These are phyloP conservation scores for Penicillium chermesinum DNA, from an alignment of 495 filamentous ascomycete species.

Conservation along the genomic window DNA sequence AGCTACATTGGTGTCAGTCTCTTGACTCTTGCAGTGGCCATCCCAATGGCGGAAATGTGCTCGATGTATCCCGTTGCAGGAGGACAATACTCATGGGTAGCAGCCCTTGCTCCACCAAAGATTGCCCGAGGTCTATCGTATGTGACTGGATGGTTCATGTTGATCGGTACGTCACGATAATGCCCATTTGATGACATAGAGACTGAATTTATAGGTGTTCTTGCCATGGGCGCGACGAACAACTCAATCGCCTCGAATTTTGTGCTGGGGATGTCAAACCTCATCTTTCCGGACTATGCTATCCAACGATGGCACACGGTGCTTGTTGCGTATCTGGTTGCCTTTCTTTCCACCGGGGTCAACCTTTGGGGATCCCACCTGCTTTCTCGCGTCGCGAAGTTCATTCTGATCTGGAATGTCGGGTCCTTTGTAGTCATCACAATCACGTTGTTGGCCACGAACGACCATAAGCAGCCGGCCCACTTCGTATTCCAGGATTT, in stretches of 20 bases:
- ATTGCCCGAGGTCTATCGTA: slow-evolving; percentile 45
- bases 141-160: slow-evolving; percentile 51
- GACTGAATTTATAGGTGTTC: slow-evolving; percentile 30
- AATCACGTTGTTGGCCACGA: slow-evolving; percentile 45
- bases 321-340: slow-evolving; percentile 47
- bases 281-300: slow-evolving; percentile 46
- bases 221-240: slow-evolving; percentile 55
- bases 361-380: slow-evolving; percentile 50
- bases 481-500: slow-evolving; percentile 55
- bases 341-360: slow-evolving; percentile 35
- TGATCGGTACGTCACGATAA: slow-evolving; percentile 34
- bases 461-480: slow-evolving; percentile 50
- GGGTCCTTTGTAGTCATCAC: slow-evolving; percentile 47
- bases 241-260: slow-evolving; percentile 54
- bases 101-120: slow-evolving; percentile 49
- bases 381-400: slow-evolving; percentile 48
- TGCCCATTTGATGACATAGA: not conserved
- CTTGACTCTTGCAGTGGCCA: slow-evolving; percentile 48
- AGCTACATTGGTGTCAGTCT: slow-evolving; percentile 50
- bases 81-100: slow-evolving; percentile 55
- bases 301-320: slow-evolving; percentile 56
- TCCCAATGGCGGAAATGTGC: slow-evolving; percentile 57
- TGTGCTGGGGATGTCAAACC: slow-evolving; percentile 50
- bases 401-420: slow-evolving; percentile 53
- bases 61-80: slow-evolving; percentile 49